Evolutionary conservation across 2,329 filamentous ascomycete genomes (phyloP), one percentile per base, ranked within the genome.

Genomic region (Alternaria postmessia): DNA sequence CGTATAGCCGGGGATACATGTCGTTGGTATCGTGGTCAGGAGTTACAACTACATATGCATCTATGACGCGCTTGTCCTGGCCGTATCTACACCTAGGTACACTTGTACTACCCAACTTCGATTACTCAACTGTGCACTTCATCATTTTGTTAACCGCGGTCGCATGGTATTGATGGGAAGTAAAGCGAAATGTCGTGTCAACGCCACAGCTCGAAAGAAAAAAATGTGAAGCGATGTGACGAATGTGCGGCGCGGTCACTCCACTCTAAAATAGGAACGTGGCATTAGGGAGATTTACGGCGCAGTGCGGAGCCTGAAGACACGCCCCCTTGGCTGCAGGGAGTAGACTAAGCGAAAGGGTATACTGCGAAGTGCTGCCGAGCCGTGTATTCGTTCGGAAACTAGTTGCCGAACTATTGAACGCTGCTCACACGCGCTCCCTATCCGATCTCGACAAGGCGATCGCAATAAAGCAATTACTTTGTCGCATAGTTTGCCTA

Each of bases 1-100:
- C 51, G 61, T 63, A 63, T 55, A 57, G 47, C 36, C 44, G 42
- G 49, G 34, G 24, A 26, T 58, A 38, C 41, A 46, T 28, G 28
- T 52, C 22, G 24, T 58, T 51, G 46, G 39, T 48, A 39, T 43
- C 26, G 42, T 46, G 51, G 51, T 58, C 58, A 57, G 59, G 47
- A 56, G 51, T 59, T 53, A 55, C 58, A 59, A 38, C 46, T 57
- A 54, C 60, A 57, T 63, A 58, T 43, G 57, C 63, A 57, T 72
- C 69, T 67, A 71, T 71, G 67, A 72, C 66, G 68, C 67, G 58
- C 59, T 61, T 46, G 59, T 65, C 51, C 55, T 41, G 16, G n/a
- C 36, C 42, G 18, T 52, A 26, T 30, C 36, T 51, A 54, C 43
- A 59, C 22, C 38, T 41, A 7, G 38, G 38, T 1, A 41, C 38